These are phyloP conservation scores for Helicostylum pulchrum DNA, from an alignment of 192 early-diverging fungal genomes.

Conservation along the genomic window DNA sequence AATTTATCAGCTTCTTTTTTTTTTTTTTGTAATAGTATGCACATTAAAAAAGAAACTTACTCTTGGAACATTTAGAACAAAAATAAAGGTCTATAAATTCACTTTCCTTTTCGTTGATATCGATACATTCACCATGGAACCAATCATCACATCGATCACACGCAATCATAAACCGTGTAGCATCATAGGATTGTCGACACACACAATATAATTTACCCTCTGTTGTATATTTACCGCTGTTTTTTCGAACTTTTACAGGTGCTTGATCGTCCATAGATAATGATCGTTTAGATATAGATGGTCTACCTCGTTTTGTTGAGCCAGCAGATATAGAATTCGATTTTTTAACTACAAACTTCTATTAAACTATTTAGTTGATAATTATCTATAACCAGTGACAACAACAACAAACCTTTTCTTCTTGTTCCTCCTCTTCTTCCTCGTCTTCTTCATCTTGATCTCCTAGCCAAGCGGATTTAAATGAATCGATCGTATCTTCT, in stretches of 20 bases:
- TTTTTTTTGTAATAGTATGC: too few relatives aligned
- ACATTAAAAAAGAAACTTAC: too few relatives aligned
- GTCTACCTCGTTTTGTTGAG: conserved; percentile 6
- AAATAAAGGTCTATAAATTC: conserved; percentile 60
- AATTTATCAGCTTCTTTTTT: background rate
- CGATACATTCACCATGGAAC: conserved; percentile 76
- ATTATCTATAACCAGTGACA: background rate
- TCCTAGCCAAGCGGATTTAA: background rate
- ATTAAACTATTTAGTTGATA: background rate
- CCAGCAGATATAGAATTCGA: background rate
- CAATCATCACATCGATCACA: conserved; percentile 75
- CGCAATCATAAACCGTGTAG: conserved; percentile 65
- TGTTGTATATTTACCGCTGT: background rate
- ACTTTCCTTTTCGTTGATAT: conserved; percentile 52
- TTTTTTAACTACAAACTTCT: background rate
- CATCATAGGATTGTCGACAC: conserved; percentile 56
- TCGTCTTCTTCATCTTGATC: background rate
- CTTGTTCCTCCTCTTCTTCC: background rate
- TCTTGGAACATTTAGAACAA: conserved; percentile 55
- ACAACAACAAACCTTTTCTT: background rate
- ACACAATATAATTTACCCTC: conserved; percentile 49
- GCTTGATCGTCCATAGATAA: background rate
- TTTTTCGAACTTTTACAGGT: background rate
- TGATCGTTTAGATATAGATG: background rate
- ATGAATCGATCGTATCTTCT: background rate